Base-by-base conservation (phyloP, 176 grass and related monocot species). In the Ensete ventricosum region DNA sequence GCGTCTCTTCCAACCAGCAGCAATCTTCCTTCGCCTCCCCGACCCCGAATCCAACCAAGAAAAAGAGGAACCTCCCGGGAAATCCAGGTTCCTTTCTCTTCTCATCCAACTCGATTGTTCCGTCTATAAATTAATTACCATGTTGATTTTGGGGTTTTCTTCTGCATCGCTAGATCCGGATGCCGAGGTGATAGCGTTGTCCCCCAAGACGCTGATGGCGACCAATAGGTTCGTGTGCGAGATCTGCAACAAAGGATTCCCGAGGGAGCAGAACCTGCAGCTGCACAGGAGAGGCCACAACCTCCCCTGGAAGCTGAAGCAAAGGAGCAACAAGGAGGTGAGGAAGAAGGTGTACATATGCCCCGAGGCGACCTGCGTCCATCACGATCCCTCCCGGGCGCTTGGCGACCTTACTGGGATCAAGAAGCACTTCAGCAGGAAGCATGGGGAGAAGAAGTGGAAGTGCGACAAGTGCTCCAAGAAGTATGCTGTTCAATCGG, bases 371-470 rank as follows among this genome's bases (percentile, higher is more conserved):
- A 89, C 82, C 0, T 99, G 96, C 65, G 86, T 99, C 22, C 96
- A 99, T 84, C 88, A 99, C 70, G 88, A 99, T 66, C 91, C 88
- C 0, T 20, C 86, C 0, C 76, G 96, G 27, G 96, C 96, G 0
- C 90, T 99, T 14, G 96, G 96, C 19, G 96, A 99, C 84, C 88
- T 99, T 64, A 99, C 96, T 0, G 96, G 96, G 11, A 91, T 99
- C 88, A 99, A 99, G 88, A 99, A 99, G 84, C 96, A 99, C 81
- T 99, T 95, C 88, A 89, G 84, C 82, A 81, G 96, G 78, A 99
- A 99, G 84, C 96, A 99, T 43, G 96, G 96, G 29, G 96, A 99
- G 80, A 99, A 99, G 86, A 99, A 99, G 90, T 99, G 96, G 96
- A 94, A 94, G 88, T 99, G 96, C 50, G 96, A 99, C 52, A 88